Base-by-base conservation (phyloP, 768 basidiomycete genomes). In the Trametes meyenii region DNA sequence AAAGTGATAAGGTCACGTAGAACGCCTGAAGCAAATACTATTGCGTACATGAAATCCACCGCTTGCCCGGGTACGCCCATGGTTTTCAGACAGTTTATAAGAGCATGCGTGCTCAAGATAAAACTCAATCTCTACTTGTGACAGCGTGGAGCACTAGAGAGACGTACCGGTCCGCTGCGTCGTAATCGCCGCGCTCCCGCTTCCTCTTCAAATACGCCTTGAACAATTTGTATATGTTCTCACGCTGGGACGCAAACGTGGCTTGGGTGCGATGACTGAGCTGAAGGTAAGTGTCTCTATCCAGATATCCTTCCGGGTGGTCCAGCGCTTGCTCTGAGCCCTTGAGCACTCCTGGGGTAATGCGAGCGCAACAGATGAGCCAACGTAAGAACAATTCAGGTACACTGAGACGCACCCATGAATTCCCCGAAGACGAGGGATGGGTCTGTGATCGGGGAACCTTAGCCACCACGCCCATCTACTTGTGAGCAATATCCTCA, bases 341-440 rank as follows among this genome's bases (percentile, higher is more conserved):
- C 66, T 83, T 81, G 65, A 90, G 86, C 8, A 88, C 81, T 26
- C 88, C 42, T 49, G 16, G 29, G 29, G 29, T 16, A 17, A 46
- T 5, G 45, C 16, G 26, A 38, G 26, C 24, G 21, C 40, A 50
- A 14, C 26, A 33, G 21, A 12, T 44, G 13, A 4, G 24, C 14
- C 16, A 21, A 19, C 2, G 13, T 55, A 6, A 12, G 5, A 13
- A 12, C 0, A 39, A 3, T 10, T 19, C n/a, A 14, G 29, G 29
- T 33, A 33, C 29, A 33, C 29, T 48, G 16, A 10, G 21, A 36
- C 75, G 19, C 55, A 83, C 88, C 88, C 61, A 90, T 79, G 24
- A 90, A 72, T 66, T 90, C 87, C 38, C 81, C 84, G 67, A 82
- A 90, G 0, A 88, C 85, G 3, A 87, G 73, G 12, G 82, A 75